Percentiles rank a stretch among this genome's conserved stretches.
Conservation (phyloP, 176 grass and related monocot genomes). For the Zea luxurians region DNA sequence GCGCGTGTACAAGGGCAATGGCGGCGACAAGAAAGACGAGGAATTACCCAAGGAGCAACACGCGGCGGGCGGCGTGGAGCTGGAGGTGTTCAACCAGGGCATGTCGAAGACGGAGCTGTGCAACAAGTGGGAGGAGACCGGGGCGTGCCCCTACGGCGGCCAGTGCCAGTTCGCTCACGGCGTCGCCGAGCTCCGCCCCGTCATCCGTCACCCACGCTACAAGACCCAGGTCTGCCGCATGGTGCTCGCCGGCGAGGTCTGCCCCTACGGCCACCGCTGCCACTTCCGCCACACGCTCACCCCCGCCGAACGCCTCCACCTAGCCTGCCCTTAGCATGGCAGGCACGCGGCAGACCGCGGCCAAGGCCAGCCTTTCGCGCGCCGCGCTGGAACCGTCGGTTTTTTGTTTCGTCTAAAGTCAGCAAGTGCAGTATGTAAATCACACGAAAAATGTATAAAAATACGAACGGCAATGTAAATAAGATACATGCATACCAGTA, state of each 20-base stretch:
- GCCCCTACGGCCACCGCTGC: slow-evolving; percentile 96
- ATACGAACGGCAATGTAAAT: slow-evolving; percentile 37
- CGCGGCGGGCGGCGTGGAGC: slow-evolving; percentile 41
- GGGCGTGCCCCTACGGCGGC: slow-evolving; percentile 75
- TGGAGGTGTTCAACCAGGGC: slow-evolving; percentile 96
- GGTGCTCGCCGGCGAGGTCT: slow-evolving; percentile 77
- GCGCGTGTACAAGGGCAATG: slow-evolving; percentile 39
- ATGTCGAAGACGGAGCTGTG: slow-evolving; percentile 99
- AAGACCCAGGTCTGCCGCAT: slow-evolving; percentile 98
- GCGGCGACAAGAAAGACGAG: slow-evolving; percentile 37
- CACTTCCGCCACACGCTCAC: slow-evolving; percentile 91
- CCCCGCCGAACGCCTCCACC: slow-evolving; percentile 68
- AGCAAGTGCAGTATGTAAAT: not conserved
- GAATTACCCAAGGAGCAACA: slow-evolving; percentile 25
- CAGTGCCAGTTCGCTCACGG: slow-evolving; percentile 99
- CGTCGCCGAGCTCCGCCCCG: slow-evolving; percentile 87
- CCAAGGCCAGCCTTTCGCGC: not conserved
- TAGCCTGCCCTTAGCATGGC: slow-evolving; percentile 23
- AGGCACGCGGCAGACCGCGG: not conserved
- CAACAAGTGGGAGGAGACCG: slow-evolving; percentile 99
- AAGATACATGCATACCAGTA: slow-evolving; percentile 21
- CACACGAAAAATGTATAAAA: slow-evolving; percentile 37
- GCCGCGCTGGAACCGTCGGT: slow-evolving; percentile 14
- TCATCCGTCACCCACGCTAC: slow-evolving; percentile 96
- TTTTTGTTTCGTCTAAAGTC: not conserved